Evolutionary conservation across 345 rosid species (phyloP), one percentile per base, ranked within the genome.

Genomic region (Syzygium grande): DNA sequence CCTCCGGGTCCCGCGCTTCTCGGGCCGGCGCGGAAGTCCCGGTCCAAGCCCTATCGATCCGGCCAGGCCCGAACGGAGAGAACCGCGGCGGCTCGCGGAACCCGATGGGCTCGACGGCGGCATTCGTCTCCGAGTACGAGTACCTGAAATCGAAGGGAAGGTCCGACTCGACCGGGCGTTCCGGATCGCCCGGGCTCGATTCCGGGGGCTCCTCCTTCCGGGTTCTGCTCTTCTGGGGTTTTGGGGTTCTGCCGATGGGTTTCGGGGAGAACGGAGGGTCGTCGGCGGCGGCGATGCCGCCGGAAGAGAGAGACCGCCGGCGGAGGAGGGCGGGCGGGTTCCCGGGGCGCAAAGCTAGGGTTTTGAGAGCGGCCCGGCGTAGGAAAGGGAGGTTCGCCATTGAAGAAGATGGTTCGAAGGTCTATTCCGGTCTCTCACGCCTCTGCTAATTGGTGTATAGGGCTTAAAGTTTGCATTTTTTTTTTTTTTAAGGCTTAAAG

Each of bases 31-130:
- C 98, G 16, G 92, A 87, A 17, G 95, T 94, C n/a, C 99, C 99
- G 0, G 98, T 96, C 99, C 97, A 97, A 73, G 91, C 91, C 90
- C 98, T 90, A 84, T 95, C 95, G 19, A 97, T 92, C 86, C 96
- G 94, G 30, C 98, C 96, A 1, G 98, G 99, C 21, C 99, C 98
- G 68, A 97, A 96, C 2, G 98, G 99, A 84, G 97, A 96, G 90
- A 97, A 97, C 86, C 97, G 92, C 88, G 94, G 96, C 54, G 98
- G 96, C 87, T 97, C 98, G 6, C 99, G 96, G 87, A 86, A 97
- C 78, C 99, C 97, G 58, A 96, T 94, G 49, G 98, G 99, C 87
- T 93, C 88, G 55, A 92, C 84, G 3, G 46, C 90, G 5, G 95
- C 93, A 85, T 93, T 90, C 51, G 93, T 87, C 93, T 97, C 98